Evolutionary conservation across 2,329 filamentous ascomycete genomes (phyloP).

Genomic region (Coniosporium uncinatum): DNA sequence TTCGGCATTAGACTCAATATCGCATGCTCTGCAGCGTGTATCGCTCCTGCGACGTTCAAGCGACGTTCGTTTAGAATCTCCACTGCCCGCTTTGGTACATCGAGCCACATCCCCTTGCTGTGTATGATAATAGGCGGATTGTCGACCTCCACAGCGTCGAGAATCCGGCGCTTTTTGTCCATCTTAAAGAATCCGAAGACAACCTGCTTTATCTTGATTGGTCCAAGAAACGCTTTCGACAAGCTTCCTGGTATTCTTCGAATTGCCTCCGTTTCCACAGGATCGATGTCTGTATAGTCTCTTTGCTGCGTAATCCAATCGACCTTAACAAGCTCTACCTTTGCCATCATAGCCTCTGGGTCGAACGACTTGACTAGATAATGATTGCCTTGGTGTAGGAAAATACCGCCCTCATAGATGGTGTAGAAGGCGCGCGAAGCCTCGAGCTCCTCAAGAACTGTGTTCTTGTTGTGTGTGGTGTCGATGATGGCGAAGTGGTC

Average conservation of each 20-base stretch:
- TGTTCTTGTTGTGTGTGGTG: slow-evolving; percentile 74
- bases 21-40: slow-evolving; percentile 93
- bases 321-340: slow-evolving; percentile 83
- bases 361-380: slow-evolving; percentile 90
- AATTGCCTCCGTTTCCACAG: slow-evolving; percentile 86
- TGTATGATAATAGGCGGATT: slow-evolving; percentile 85
- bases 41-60: slow-evolving; percentile 81
- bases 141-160: slow-evolving; percentile 90
- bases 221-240: slow-evolving; percentile 76
- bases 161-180: slow-evolving; percentile 77
- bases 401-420: slow-evolving; percentile 95
- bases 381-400: slow-evolving; percentile 90
- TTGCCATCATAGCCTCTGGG: slow-evolving; percentile 74
- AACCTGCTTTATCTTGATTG: slow-evolving; percentile 79
- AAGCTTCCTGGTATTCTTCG: slow-evolving; percentile 59
- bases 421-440: slow-evolving; percentile 93
- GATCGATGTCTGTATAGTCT: slow-evolving; percentile 92
- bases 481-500: slow-evolving; percentile 95
- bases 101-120: slow-evolving; percentile 93
- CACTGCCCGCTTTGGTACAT: slow-evolving; percentile 75
- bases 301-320: slow-evolving; percentile 94
- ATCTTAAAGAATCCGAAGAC: slow-evolving; percentile 98
- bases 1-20: slow-evolving; percentile 83
- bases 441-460: slow-evolving; percentile 93
- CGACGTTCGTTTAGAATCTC: slow-evolving; percentile 68